Evolutionary conservation across 495 filamentous ascomycete genomes (phyloP), one percentile per base, ranked within the genome.

Genomic region (Podospora pseudocomata): DNA sequence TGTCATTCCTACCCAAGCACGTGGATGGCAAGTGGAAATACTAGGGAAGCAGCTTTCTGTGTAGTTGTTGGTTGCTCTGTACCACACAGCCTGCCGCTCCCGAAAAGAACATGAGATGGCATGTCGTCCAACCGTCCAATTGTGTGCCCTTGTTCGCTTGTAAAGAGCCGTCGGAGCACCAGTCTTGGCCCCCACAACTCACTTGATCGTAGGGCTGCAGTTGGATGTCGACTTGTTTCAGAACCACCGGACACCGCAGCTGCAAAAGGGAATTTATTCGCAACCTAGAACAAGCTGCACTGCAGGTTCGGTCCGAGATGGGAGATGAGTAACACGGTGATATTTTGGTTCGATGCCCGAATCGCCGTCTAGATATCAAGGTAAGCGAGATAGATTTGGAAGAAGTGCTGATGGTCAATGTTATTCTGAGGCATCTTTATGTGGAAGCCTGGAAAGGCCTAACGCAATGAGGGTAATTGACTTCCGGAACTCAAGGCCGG

Each of bases 401-500:
- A 32, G 7, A 6, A 19, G 27, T 18, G n/a, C 30, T 63, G 27
- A 39, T 63, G n/a, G 16, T 44, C 4, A 39, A 11, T 19, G n/a
- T 60, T 67, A 70, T 63, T 67, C 44, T 55, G 60, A 39, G 59
- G 15, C 11, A 18, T 34, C 16, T 34, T 18, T 18, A 49, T 59
- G 20, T 63, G 60, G 68, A 61, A 70, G 68, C 68, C 65, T 70
- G 60, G 64, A 53, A 23, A 4, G 4, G 39, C 56, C 63, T 65
- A 65, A 66, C 58, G 61, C 63, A 58, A 69, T 65, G 44, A 34
- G 63, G 18, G 13, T 26, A 5, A 0, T 49, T 49, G 39, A 49
- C 9, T 6, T 49, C 39, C 13, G 39, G 39, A 6, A 0, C 39
- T 1, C 39, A 49, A 11, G 18, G 39, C 39, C 39, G 19, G 56